Conservation (phyloP, 1,284 basidiomycete species). For the Puccinia triticina region DNA sequence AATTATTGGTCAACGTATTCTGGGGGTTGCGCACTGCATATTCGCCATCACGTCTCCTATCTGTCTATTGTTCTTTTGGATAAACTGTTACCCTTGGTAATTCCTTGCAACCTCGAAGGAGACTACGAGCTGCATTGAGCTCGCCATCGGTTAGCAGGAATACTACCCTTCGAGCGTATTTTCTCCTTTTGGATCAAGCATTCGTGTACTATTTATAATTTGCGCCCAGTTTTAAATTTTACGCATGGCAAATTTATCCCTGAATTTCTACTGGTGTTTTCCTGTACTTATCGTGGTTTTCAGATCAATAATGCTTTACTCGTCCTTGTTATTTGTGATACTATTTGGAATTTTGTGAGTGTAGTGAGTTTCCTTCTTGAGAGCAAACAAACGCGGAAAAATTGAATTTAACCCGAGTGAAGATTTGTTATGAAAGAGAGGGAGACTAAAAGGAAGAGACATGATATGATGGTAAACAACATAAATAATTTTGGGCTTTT, state of each 20-base stretch:
- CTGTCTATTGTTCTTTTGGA: neutral
- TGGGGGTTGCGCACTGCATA: neutral
- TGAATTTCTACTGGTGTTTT: too few species aligned
- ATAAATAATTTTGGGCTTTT: slow-evolving; percentile 64
- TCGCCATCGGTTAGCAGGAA: too few species aligned
- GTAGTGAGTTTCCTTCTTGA: too few species aligned
- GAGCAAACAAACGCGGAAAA: neutral
- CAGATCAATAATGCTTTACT: too few species aligned
- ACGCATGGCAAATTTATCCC: too few species aligned
- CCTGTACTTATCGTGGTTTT: too few species aligned
- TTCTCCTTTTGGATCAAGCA: too few species aligned
- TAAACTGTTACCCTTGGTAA: neutral
- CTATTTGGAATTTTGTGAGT: too few species aligned
- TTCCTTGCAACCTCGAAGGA: neutral
- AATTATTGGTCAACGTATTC: neutral
- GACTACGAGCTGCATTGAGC: neutral
- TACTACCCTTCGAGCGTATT: too few species aligned
- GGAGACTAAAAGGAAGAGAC: slow-evolving; percentile 57
- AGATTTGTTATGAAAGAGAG: neutral
- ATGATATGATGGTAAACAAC: slow-evolving; percentile 65
- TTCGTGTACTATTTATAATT: too few species aligned
- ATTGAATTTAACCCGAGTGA: neutral
- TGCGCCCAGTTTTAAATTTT: too few species aligned
- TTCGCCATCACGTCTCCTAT: neutral
- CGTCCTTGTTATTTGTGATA: too few species aligned